Evolutionary conservation across 352 stramenopile genomes (phyloP).

Genomic region (Peronospora farinosa): DNA sequence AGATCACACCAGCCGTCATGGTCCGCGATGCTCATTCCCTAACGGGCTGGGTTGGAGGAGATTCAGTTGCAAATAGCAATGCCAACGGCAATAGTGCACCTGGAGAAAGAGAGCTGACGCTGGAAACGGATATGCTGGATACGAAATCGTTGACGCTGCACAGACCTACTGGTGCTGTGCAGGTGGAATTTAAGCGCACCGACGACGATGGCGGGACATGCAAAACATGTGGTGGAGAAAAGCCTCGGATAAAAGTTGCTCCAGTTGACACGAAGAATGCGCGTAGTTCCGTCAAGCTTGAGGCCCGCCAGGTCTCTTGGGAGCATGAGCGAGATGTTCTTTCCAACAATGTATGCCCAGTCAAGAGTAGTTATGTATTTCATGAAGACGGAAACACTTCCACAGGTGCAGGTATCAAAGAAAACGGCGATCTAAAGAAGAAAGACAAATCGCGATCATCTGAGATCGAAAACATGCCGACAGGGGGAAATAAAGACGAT

Average conservation of each 20-base stretch:
- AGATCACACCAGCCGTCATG: constrained; percentile 49
- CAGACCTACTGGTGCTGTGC: constrained; percentile 39
- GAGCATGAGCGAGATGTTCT: constrained; percentile 55
- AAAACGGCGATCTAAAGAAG: constrained; percentile 42
- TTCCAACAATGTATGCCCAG: constrained; percentile 56
- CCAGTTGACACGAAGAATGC: constrained; percentile 23
- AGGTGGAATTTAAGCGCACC: constrained; percentile 49
- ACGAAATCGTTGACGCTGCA: constrained; percentile 39
- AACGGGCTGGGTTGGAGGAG: constrained; percentile 13
- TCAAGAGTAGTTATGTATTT: constrained; percentile 71
- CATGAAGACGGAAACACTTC: constrained; percentile 41
- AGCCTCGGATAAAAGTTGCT: constrained; percentile 24
- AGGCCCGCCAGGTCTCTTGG: constrained; percentile 53
- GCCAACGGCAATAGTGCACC: constrained; percentile 4
- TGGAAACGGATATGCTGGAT: constrained; percentile 29
- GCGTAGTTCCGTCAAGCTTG: constrained; percentile 24
- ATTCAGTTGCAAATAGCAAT: neutral
- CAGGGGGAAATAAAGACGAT: constrained; percentile 56
- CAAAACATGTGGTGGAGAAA: constrained; percentile 58
- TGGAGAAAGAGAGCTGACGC: constrained; percentile 38
- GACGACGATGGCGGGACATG: constrained; percentile 33
- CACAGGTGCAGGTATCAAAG: constrained; percentile 8
- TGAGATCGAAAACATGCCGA: constrained; percentile 68
- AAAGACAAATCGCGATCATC: constrained; percentile 37
- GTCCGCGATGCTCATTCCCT: constrained; percentile 14